Evolutionary conservation across 495 filamentous ascomycete species (phyloP).

Genomic region (Poronia punctata): DNA sequence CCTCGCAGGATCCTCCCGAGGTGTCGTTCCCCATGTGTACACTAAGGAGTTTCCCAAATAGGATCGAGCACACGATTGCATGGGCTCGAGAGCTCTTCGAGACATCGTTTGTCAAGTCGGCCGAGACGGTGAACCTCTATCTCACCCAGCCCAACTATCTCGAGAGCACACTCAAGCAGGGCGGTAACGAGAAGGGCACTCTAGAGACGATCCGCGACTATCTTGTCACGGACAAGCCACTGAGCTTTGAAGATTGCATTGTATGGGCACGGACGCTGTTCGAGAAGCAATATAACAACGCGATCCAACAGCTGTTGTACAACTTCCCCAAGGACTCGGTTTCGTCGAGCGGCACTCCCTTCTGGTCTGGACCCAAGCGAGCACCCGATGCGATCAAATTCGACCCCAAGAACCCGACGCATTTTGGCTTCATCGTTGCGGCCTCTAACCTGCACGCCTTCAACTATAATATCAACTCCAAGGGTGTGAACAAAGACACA

Average conservation of each 20-base stretch:
- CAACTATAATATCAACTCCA: slow-evolving; percentile 93
- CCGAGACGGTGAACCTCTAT: slow-evolving; percentile 93
- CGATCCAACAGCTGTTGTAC: slow-evolving; percentile 90
- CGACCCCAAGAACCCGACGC: slow-evolving; percentile 71
- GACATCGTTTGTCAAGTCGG: slow-evolving; percentile 83
- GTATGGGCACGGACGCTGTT: slow-evolving; percentile 90
- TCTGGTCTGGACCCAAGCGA: slow-evolving; percentile 99
- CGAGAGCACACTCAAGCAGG: slow-evolving; percentile 81
- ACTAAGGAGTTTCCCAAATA: slow-evolving; percentile 94
- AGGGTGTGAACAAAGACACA: slow-evolving; percentile 56
- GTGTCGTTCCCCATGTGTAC: slow-evolving; percentile 99
- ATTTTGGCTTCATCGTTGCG: slow-evolving; percentile 79
- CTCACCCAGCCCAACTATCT: slow-evolving; percentile 88
- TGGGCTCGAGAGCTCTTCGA: slow-evolving; percentile 97
- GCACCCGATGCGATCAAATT: slow-evolving; percentile 90
- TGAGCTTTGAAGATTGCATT: slow-evolving; percentile 92
- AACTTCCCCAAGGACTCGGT: slow-evolving; percentile 95
- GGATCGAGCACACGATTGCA: slow-evolving; percentile 97
- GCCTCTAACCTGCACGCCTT: slow-evolving; percentile 92
- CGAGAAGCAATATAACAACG: slow-evolving; percentile 95
- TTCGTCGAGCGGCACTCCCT: slow-evolving; percentile 80
- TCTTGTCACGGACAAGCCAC: slow-evolving; percentile 86
- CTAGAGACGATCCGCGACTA: slow-evolving; percentile 84
- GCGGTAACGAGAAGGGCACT: slow-evolving; percentile 93
- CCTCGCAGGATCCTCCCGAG: slow-evolving; percentile 96